phyloP scores from a whole-genome alignment of 2,329 filamentous ascomycete species.

The Chalaropsis ovoidea region DNA sequence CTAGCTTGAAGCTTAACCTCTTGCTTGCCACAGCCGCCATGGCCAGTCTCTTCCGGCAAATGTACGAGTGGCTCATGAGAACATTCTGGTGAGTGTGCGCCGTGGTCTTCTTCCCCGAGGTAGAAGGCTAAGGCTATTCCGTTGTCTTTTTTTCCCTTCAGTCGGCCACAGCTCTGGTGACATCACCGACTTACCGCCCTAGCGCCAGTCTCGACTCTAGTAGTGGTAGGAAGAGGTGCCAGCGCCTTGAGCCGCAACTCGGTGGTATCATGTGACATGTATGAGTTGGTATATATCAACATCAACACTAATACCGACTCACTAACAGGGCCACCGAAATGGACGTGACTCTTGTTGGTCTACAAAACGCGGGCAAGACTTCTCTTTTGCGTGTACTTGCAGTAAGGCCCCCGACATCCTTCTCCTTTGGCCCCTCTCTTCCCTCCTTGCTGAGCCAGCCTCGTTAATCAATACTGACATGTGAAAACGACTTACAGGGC shows the following conservation, averaged over 20 bases:
- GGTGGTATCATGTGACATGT: background rate
- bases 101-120: background rate
- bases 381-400: slow-evolving; percentile 86
- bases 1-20: background rate
- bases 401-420: slow-evolving; percentile 51
- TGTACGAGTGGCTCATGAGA: slow-evolving; percentile 97
- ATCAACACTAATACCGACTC: slow-evolving; percentile 14
- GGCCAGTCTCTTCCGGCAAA: slow-evolving; percentile 82
- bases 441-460: background rate
- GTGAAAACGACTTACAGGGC: slow-evolving; percentile 47
- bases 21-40: slow-evolving; percentile 44
- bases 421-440: background rate
- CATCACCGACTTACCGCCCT: background rate
- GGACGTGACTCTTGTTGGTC: slow-evolving; percentile 97
- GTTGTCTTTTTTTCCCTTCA: background rate
- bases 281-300: background rate
- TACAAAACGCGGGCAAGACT: slow-evolving; percentile 97
- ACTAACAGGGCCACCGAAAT: slow-evolving; percentile 83
- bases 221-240: background rate
- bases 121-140: background rate
- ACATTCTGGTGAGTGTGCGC: slow-evolving; percentile 72
- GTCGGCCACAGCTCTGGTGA: background rate
- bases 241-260: background rate
- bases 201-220: background rate
- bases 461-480: background rate